phyloP scores from a whole-genome alignment of 306 rosid genomes.

The cucumber (Cucumis sativus) region Cucumber_9930_V3 NC_026661.2:18745501-18746000 shows the following conservation, averaged over 20 bases:
- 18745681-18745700: conserved; percentile 17
- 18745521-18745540: neutral
- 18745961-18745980: neutral
- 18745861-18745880: neutral
- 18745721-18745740: neutral
- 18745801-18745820: neutral
- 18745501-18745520: neutral
- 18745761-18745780: neutral
- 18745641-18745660: conserved; percentile 58
- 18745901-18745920: neutral
- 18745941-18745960: neutral
- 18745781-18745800: neutral
- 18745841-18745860: neutral
- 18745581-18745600: conserved; percentile 85
- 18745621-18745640: conserved; percentile 63
- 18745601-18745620: conserved; percentile 93
- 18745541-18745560: neutral
- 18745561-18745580: conserved; percentile 13
- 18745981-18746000: neutral
- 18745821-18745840: neutral
- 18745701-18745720: neutral
- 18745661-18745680: conserved; percentile 80
- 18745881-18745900: neutral
- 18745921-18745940: neutral
- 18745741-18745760: neutral